Percentiles rank a stretch among this genome's conserved stretches.
Evolutionary conservation across 352 stramenopile species (phyloP).

Genomic region (Globisporangium okanoganense): DNA sequence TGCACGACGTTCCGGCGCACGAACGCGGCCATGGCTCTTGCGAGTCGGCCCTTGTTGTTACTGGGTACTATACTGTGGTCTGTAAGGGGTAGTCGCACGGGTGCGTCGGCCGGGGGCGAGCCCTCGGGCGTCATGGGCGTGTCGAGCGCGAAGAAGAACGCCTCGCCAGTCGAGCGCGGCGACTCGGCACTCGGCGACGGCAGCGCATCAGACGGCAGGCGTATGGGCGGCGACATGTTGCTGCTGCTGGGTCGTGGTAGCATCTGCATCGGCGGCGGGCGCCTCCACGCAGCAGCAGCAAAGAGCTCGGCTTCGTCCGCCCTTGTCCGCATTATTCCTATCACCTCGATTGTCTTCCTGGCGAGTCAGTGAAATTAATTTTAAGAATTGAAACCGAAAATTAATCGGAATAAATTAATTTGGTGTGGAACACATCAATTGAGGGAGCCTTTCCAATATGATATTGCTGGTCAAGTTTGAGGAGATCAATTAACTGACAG

Average conservation of each 20-base stretch:
- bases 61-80: neutral
- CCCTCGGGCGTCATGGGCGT: slow-evolving; percentile 11
- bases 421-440: too few species aligned
- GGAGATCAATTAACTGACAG: too few species aligned
- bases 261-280: neutral
- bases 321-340: slow-evolving; percentile 2
- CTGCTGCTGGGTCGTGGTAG: neutral
- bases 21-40: slow-evolving; percentile 2
- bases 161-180: neutral
- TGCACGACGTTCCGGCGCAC: slow-evolving; percentile 50
- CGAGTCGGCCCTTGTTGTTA: neutral
- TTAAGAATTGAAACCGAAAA: too few species aligned
- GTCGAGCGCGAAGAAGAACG: slow-evolving; percentile 16
- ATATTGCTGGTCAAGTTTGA: too few species aligned
- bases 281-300: neutral
- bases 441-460: too few species aligned
- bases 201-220: neutral
- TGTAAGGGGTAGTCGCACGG: neutral
- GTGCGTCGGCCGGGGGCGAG: neutral
- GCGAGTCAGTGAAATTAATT: slow-evolving; percentile 4
- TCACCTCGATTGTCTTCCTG: too few species aligned
- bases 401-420: too few species aligned
- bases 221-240: neutral
- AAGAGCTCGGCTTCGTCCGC: neutral
- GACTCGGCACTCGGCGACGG: neutral